Base-by-base conservation (phyloP, 2,329 filamentous ascomycete species). In the Passalora sequoiae region DNA sequence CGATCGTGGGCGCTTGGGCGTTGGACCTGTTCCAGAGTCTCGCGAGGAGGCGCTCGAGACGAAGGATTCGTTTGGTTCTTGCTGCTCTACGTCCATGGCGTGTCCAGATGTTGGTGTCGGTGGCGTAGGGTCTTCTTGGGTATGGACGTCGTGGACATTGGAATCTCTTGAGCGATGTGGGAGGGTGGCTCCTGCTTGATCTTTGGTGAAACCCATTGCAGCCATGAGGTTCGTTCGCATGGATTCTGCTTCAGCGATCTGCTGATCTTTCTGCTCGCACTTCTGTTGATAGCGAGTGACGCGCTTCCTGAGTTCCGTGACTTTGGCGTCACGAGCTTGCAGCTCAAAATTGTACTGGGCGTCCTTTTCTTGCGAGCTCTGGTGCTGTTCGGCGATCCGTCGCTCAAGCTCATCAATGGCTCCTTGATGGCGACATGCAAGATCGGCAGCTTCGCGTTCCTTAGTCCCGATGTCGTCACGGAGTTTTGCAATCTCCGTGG, bases 401-500 rank as follows among this genome's bases (percentile, higher is more conserved):
- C 30, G 35, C 20, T 47, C 31, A 16, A 50, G 20, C 12, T 20
- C 16, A 3, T 40, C 41, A 20, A 46, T 22, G 1, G 30, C 28
- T 17, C 28, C 21, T 16, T 40, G 27, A 5, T 38, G 30, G 8
- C 20, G 9, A 15, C 38, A 22, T 8, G 46, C 24, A 16, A 45
- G 15, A 1, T 45, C 27, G 12, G 17, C 28, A 2, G 30, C 17
- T 25, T 50, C 44, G 4, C 22, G 42, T 6, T 29, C 38, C 20
- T 56, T 61, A 53, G 4, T 53, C 4, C 45, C 48, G 2, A 69
- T 40, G 17, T 64, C 49, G 32, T 65, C 60, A 21, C 69, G 61
- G 12, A 69, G 47, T n/a, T 67, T 62, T 19, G 69, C 66, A 2
- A 70, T 46, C 6, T 63, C 58, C 38, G 72, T 19, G 4, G 15